phyloP scores from a whole-genome alignment of 1,139 yeast genomes.

The Hansenula sp. region DNA sequence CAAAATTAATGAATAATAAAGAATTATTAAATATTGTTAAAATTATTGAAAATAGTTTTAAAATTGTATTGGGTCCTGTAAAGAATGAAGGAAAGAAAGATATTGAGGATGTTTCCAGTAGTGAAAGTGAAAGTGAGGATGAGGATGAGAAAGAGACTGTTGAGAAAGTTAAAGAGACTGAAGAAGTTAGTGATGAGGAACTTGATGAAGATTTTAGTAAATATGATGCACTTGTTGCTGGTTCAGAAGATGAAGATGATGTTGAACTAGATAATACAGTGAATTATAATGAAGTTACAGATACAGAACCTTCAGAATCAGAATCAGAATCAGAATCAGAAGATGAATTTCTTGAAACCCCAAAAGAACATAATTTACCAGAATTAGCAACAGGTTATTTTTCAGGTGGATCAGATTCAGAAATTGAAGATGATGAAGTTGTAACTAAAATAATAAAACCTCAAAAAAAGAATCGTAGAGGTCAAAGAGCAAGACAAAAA shows the following conservation, averaged over 20 bases:
- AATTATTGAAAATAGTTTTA: slow-evolving; percentile 55
- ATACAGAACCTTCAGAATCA: slow-evolving; percentile 50
- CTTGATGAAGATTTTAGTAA: slow-evolving; percentile 31
- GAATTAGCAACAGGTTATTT: slow-evolving; percentile 71
- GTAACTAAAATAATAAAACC: slow-evolving; percentile 49
- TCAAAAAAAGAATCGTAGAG: slow-evolving; percentile 81
- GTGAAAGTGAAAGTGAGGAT: slow-evolving; percentile 21
- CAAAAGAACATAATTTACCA: slow-evolving; percentile 43
- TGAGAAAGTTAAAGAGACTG: slow-evolving; percentile 21
- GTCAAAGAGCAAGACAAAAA: slow-evolving; percentile 94
- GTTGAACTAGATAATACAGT: slow-evolving; percentile 32
- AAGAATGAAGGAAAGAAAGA: slow-evolving; percentile 38
- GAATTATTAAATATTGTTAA: slow-evolving; percentile 41
- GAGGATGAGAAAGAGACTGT: slow-evolving; percentile 13
- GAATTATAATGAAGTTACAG: slow-evolving; percentile 58
- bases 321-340: slow-evolving; percentile 25
- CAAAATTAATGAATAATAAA: slow-evolving; percentile 57
- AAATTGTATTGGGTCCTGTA: slow-evolving; percentile 55
- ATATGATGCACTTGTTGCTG: slow-evolving; percentile 52
- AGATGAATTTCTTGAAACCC: slow-evolving; percentile 38
- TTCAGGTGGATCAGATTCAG: slow-evolving; percentile 71
- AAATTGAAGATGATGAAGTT: slow-evolving; percentile 45
- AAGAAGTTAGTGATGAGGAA: slow-evolving; percentile 13
- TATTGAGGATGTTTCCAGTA: slow-evolving; percentile 23
- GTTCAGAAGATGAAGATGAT: slow-evolving; percentile 46